Evolutionary conservation across 345 rosid species (phyloP), one percentile per base, ranked within the genome.

Genomic region (Bretschneidera sinensis): DNA sequence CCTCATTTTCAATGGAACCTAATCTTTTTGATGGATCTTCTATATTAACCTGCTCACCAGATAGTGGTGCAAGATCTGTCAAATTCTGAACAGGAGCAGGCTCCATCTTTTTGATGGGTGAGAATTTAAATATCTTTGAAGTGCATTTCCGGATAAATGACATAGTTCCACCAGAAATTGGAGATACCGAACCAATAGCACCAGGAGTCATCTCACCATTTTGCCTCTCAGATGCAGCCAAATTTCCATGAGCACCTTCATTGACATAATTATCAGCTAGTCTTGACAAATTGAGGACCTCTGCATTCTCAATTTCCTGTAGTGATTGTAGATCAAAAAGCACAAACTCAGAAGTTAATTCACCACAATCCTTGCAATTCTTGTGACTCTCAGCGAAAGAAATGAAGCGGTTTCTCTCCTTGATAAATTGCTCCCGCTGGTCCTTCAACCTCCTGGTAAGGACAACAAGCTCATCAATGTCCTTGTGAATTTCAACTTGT

Each of bases 101-200:
- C 57, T 80, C 91, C 24, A 55, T 13, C 72, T 51, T 78, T 78
- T 86, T 88, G 24, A 74, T 69, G 0, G 99, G 96, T 48, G 99
- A 90, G 25, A 90, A 66, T 43, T 68, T 84, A 9, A 90, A 81
- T 62, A 94, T 80, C 74, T 79, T 89, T 35, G 97, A 83, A 24
- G 94, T 89, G 78, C 97, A 89, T 66, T 83, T 83, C 57, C 82
- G 84, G 60, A 94, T 78, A 96, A 96, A 88, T 47, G 89, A 83
- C 56, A 84, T 75, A 13, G 85, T 69, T 61, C 84, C 88, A 79
- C 70, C 66, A 51, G 94, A 66, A 58, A 54, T 73, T n/a, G 94
- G 88, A 43, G 88, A 71, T 62, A 64, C 76, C 17, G 76, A 77
- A 48, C 33, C 76, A 55, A 20, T 52, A 6, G 24, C 61, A 33